These are phyloP conservation scores for Mycena vulgaris DNA, from an alignment of 768 basidiomycete genomes.

Conservation along the genomic window DNA sequence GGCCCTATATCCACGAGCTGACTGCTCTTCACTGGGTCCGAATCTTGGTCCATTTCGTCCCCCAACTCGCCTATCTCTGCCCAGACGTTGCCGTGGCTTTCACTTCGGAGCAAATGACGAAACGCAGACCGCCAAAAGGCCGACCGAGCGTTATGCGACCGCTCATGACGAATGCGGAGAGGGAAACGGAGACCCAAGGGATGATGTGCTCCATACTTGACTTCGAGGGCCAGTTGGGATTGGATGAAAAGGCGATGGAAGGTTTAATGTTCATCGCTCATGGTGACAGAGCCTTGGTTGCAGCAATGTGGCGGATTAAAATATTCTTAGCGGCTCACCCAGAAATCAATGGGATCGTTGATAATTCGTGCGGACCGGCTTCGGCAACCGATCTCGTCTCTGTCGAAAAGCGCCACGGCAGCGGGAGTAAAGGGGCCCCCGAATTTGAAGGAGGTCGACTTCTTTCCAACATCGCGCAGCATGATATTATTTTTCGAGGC, in stretches of 20 bases:
- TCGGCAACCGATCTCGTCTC: constrained; percentile 37
- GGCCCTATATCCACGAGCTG: too few species aligned
- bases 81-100: constrained; percentile 32
- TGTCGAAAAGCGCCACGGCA: constrained; percentile 33
- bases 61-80: constrained; percentile 32
- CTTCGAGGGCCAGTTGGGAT: constrained; percentile 37
- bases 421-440: constrained; percentile 35
- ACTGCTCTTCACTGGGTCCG: too few species aligned
- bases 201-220: constrained; percentile 36
- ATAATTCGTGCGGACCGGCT: constrained; percentile 36
- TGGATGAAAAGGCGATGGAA: constrained; percentile 32
- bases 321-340: constrained; percentile 36
- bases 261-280: constrained; percentile 32
- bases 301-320: constrained; percentile 35
- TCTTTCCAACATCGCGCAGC: too few species aligned
- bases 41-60: too few species aligned
- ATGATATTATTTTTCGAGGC: too few species aligned
- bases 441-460: constrained; percentile 40
- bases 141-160: constrained; percentile 40
- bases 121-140: constrained; percentile 34
- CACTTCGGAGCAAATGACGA: constrained; percentile 33
- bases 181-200: constrained; percentile 40
- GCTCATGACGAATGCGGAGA: constrained; percentile 41
- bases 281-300: constrained; percentile 40
- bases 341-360: constrained; percentile 35